These are phyloP conservation scores for Leishmania amazonensis DNA, from an alignment of 208 protist species.

Conservation along the genomic window DNA sequence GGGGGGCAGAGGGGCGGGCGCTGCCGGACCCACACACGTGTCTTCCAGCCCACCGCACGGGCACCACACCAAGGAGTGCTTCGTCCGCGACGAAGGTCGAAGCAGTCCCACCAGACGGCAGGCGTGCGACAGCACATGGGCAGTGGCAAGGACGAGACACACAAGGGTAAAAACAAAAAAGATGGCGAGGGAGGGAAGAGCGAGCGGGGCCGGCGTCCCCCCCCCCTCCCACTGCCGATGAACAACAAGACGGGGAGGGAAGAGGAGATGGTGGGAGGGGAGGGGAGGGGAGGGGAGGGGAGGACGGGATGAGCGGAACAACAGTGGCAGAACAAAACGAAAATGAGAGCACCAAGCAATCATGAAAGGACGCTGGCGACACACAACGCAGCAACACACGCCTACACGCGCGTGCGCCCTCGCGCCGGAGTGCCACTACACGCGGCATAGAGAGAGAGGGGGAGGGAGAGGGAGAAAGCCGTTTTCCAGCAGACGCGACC, in stretches of 20 bases:
- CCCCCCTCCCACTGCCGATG: neutral
- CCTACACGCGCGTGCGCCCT: neutral
- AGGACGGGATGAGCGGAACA: neutral
- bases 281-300: neutral
- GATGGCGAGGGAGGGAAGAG: neutral
- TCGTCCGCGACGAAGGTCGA: conserved; percentile 7
- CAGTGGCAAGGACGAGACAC: neutral
- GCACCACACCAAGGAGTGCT: neutral
- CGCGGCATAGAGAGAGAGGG: neutral
- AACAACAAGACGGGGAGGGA: neutral
- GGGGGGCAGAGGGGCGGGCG: neutral
- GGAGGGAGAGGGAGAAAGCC: too few relatives aligned
- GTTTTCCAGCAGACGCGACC: neutral
- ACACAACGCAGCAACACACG: neutral
- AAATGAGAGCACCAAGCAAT: neutral
- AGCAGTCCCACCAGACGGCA: neutral
- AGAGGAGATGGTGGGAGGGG: neutral
- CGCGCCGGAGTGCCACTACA: too few relatives aligned
- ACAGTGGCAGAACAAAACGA: neutral
- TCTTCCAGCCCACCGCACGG: neutral
- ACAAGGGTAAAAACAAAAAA: neutral
- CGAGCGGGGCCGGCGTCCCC: neutral
- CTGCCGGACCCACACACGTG: neutral
- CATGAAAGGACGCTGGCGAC: neutral
- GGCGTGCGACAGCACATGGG: neutral